These are phyloP conservation scores for Pseudophaeomoniella oleicola DNA, from an alignment of 2,329 filamentous ascomycete genomes.

Conservation along the genomic window DNA sequence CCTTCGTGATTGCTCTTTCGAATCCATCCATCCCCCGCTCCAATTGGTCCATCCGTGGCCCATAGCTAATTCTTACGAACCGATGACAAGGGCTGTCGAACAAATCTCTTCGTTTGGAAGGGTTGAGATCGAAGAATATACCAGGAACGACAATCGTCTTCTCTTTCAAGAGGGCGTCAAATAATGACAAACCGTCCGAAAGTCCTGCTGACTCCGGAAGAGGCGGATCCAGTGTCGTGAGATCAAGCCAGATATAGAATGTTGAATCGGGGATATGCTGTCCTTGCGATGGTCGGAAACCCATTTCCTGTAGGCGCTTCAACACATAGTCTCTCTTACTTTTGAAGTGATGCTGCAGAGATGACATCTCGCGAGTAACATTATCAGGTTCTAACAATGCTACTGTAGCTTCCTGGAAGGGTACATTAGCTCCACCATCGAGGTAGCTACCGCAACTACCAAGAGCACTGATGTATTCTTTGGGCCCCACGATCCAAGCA, in stretches of 20 bases:
- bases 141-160: constrained; percentile 94
- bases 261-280: constrained; percentile 77
- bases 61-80: constrained; percentile 75
- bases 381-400: constrained; percentile 79
- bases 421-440: constrained; percentile 85
- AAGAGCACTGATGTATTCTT: constrained; percentile 90
- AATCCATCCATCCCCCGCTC: constrained; percentile 72
- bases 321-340: constrained; percentile 89
- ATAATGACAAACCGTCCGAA: constrained; percentile 89
- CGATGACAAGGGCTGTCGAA: constrained; percentile 93
- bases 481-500: constrained; percentile 89
- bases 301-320: constrained; percentile 64
- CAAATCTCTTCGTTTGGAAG: constrained; percentile 71
- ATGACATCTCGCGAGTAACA: constrained; percentile 74
- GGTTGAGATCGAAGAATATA: constrained; percentile 97
- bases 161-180: constrained; percentile 82
- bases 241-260: constrained; percentile 76
- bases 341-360: constrained; percentile 79
- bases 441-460: constrained; percentile 87
- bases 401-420: constrained; percentile 88
- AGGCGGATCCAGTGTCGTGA: constrained; percentile 33
- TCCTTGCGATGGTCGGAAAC: constrained; percentile 51
- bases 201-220: constrained; percentile 53
- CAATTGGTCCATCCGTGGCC: constrained; percentile 64
- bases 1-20: constrained; percentile 54